Evolutionary conservation across 2,329 filamentous ascomycete species (phyloP), one percentile per base, ranked within the genome.

Genomic region (Fragosphaeria purpurea): DNA sequence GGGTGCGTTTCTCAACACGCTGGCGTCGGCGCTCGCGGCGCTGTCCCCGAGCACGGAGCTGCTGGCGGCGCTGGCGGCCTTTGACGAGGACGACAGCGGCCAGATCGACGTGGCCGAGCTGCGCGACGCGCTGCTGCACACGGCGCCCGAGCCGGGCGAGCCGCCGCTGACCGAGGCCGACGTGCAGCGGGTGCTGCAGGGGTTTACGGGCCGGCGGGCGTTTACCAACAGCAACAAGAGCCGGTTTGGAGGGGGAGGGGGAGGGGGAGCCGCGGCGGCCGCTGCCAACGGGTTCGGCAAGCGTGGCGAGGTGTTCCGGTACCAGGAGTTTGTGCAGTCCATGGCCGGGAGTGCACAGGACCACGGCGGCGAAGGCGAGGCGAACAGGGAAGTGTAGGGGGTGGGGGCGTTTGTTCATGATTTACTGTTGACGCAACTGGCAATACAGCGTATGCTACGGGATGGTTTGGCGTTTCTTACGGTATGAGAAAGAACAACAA

Each of bases 81-180:
- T 97, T 63, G 93, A 98, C 62, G 87, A 95, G 55, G 89, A 95
- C 56, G 93, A 98, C 64, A 93, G 86, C 60, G 93, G 93, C 4
- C 89, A 96, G 66, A 82, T 97, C 40, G 89, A 97, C 62, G 70
- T 95, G 22, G 77, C 71, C 0, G 88, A 95, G 65, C 69, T 98
- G 55, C 81, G 86, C 44, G 87, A 93, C 58, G 88, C 91, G 0
- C 66, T 98, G 43, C 68, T 96, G 41, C 79, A 89, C 57, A 95
- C 89, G 1, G 81, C 82, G 0, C 87, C 88, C 0, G 88, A 95
- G 58, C 74, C 79, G 0, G 87, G 86, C 13, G 76, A 80, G 64
- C 72, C 71, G 40, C 67, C 76, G 0, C 67, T 94, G 56, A 84
- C 79, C 0, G 79, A 83, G 48, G 69, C 74, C 38, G 89, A 97